Evolutionary conservation across 129 eudicot species (phyloP), one percentile per base, ranked within the genome.

Genomic region (Escallonia herrerae): DNA sequence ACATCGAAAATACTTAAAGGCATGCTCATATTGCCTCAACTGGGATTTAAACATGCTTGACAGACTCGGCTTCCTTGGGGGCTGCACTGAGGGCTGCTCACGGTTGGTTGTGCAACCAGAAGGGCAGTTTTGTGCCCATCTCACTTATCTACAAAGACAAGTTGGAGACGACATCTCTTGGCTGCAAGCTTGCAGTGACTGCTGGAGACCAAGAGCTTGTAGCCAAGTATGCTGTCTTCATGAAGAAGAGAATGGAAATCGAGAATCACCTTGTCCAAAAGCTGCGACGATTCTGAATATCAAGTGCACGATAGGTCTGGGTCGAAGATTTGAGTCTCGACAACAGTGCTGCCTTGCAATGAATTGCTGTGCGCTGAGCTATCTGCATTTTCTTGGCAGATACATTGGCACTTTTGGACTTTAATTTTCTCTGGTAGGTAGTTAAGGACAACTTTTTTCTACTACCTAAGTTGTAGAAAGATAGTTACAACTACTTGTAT

Each of bases 11-110:
- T 22, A 22, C 33, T 22, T 0, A 22, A 22, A 22, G 33, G 33
- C 33, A 1, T 22, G 33, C 33, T 22, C 33, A 0, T 22, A 22
- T 0, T 22, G 33, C 33, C 33, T 22, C 33, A 22, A 22, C 33
- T 22, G 33, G 1, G 1, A 22, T 43, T 41, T 59, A 10, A 15
- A 58, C 44, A 67, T 63, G 58, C 50, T 64, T 55, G 56, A 56
- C 84, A 87, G 98, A 88, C 72, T 88, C 98, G 1, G 98, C 98
- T 14, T 88, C 98, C 4, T 38, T 88, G 71, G 98, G 98, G 22
- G 98, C 95, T 49, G 98, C 98, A 69, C 70, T 91, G 60, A 80
- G 98, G 79, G 98, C 98, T 3, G 96, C 98, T 58, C 98, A 91
- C 63, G 96, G 98, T 53, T 91, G 98, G 98, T 60, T 91, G 51